Percentiles rank a stretch among this genome's conserved stretches.
Conservation (phyloP, 1,284 basidiomycete genomes). For the Rhizoctonia solani region DNA sequence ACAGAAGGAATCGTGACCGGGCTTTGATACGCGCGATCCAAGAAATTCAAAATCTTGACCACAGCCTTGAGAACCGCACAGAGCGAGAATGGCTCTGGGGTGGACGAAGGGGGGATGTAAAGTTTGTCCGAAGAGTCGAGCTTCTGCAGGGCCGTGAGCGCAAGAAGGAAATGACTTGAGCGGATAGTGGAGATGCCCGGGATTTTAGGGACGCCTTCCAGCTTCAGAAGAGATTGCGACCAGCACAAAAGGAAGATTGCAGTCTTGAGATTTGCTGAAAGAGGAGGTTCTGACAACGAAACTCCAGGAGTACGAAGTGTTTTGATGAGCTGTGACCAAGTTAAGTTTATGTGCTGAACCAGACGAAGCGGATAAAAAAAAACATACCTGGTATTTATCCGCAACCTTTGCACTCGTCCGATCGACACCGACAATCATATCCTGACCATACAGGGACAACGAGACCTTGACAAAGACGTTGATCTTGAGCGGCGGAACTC, state of each 20-base stretch:
- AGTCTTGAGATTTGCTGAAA: no score
- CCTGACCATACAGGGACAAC: slow-evolving; percentile 13
- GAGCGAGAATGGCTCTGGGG: background rate
- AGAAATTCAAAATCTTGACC: background rate
- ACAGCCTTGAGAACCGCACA: background rate
- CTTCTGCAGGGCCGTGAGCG: slow-evolving; percentile 3
- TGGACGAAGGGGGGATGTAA: background rate
- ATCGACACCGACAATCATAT: slow-evolving; percentile 25
- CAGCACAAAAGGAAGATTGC: no score
- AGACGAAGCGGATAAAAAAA: background rate
- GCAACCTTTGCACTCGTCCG: slow-evolving; percentile 6
- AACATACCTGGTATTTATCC: slow-evolving; percentile 15
- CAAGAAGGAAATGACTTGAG: slow-evolving; percentile 17
- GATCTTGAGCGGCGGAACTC: background rate
- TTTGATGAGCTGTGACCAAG: background rate
- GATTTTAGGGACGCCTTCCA: background rate
- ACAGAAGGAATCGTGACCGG: background rate
- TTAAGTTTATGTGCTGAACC: background rate
- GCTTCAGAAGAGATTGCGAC: background rate
- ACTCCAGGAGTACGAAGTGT: background rate
- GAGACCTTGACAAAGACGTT: slow-evolving; percentile 30
- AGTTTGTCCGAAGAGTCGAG: background rate
- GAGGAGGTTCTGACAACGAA: no score
- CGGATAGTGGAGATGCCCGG: background rate
- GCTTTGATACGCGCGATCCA: background rate